Conservation (phyloP, 2,329 filamentous ascomycete genomes). For the Chalara sp. region DNA sequence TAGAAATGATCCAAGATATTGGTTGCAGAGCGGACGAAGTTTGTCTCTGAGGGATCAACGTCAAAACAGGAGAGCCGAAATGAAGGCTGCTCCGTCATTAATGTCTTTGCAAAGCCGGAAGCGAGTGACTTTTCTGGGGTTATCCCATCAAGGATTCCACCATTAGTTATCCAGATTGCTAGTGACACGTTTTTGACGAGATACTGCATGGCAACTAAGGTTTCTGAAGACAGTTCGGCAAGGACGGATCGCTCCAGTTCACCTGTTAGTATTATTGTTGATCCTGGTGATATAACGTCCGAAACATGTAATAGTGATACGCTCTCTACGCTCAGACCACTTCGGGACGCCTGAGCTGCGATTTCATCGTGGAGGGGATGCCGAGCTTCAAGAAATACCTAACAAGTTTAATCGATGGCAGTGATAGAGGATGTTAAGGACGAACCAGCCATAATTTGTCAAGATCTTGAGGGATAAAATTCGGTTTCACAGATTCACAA, state of each 20-base stretch:
- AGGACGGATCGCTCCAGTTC: neutral
- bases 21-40: neutral
- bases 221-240: neutral
- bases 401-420: neutral
- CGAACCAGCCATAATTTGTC: neutral
- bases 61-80: slow-evolving; percentile 5
- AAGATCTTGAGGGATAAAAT: neutral
- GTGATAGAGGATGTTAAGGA: neutral
- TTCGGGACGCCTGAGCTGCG: neutral
- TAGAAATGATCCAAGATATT: neutral
- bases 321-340: neutral
- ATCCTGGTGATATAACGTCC: neutral
- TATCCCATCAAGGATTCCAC: neutral
- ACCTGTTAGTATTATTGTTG: neutral
- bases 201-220: neutral
- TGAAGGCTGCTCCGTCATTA: neutral
- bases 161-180: neutral
- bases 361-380: neutral
- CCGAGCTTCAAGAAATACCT: neutral
- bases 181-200: neutral
- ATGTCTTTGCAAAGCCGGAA: neutral
- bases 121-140: neutral
- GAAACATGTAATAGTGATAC: neutral
- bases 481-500: neutral
- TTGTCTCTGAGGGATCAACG: neutral